Percentiles rank a stretch among this genome's conserved stretches.
These are phyloP conservation scores for Candida dendrica DNA, from an alignment of 805 yeast species.

Conservation along the genomic window DNA sequence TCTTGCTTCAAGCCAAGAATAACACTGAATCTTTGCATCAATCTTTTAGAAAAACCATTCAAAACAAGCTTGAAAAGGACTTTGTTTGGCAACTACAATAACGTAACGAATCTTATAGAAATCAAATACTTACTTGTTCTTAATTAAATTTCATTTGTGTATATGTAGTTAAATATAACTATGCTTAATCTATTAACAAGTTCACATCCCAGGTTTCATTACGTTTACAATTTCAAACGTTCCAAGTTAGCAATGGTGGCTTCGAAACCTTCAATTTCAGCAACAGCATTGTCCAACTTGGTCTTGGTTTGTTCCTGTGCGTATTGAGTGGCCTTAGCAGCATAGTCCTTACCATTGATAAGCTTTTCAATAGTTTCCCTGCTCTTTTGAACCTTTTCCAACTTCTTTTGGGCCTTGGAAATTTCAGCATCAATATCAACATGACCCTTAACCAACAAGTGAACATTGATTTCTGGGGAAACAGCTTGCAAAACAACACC, in stretches of 20 bases:
- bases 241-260: constrained; percentile 82
- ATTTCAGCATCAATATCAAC: constrained; percentile 91
- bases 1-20: constrained; percentile 44
- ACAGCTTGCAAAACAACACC: constrained; percentile 89
- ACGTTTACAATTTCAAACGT: constrained; percentile 51
- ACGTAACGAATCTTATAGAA: too few species aligned
- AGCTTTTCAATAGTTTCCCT: constrained; percentile 63
- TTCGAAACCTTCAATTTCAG: constrained; percentile 87
- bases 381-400: constrained; percentile 55
- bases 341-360: constrained; percentile 67
- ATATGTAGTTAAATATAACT: background rate
- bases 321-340: constrained; percentile 73
- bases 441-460: constrained; percentile 88
- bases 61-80: constrained; percentile 41
- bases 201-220: background rate
- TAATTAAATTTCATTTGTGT: too few species aligned
- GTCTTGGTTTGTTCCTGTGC: constrained; percentile 72
- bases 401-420: constrained; percentile 70
- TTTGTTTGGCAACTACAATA: constrained; percentile 45
- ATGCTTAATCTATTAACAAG: background rate
- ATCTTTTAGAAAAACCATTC: constrained; percentile 39
- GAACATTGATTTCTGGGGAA: constrained; percentile 75
- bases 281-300: constrained; percentile 61
- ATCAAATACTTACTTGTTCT: too few species aligned
- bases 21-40: constrained; percentile 39